Evolutionary conservation across 73 alveolate species (phyloP), one percentile per base, ranked within the genome.

Genomic region (Paramecium primaurelia): DNA sequence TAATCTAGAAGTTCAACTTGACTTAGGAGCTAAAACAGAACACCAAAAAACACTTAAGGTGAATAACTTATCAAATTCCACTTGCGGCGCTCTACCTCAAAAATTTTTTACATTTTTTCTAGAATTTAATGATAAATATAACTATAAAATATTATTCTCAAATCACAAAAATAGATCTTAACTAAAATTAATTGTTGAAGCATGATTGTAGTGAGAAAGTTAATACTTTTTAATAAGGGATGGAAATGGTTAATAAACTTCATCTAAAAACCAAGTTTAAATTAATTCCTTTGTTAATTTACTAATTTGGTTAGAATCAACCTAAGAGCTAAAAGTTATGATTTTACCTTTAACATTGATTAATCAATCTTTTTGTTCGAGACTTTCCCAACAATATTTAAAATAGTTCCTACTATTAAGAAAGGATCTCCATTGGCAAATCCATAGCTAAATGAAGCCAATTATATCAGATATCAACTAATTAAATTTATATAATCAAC

Each of bases 351-450:
- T 32, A 64, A 64, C 47, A 32, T 64, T 64, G 42, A 64, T 3
- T 28, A 14, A 34, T 64, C 84, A 64, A 32, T 32, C 20, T 64
- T 64, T 64, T 64, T 64, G 28, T 64, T 64, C 51, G 51, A 32
- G 42, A 64, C 28, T 26, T 64, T 64, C 4, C 28, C 47, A 64
- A 64, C 84, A 32, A 64, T 28, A 34, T 64, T 64, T 28, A 64
- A 64, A 28, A 64, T 64, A 34, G 49, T 64, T 8, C 49, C 91
- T 12, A 64, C 91, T 11, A 80, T 80, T 25, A 12, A 32, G 26
- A 49, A 32, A 12, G 91, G 75, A 16, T 80, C 91, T 20, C 91
- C 71, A 45, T 47, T 45, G 7, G 91, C 91, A 80, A 80, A 80
- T 40, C 91, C 91, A 47, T 80, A 80, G 12, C 47, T 80, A 34